Percentiles rank a stretch among this genome's conserved stretches.
Evolutionary conservation across 179 eudicot species (phyloP).

Genomic region (Silene coronaria): DNA sequence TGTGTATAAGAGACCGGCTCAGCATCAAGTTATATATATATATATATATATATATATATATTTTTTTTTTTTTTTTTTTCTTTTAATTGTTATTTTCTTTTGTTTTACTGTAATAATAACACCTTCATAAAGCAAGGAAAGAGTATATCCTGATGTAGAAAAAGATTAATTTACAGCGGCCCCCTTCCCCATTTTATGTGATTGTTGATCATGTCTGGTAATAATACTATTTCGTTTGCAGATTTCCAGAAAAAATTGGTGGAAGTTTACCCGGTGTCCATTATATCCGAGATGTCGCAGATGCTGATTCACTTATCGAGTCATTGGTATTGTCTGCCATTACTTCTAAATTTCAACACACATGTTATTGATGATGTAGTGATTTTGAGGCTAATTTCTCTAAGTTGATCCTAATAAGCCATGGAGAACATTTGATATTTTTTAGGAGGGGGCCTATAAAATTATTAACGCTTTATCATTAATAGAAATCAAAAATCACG

Average conservation of each 20-base stretch:
- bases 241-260: constrained; percentile 91
- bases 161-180: neutral
- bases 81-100: neutral
- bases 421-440: neutral
- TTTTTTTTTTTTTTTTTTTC: neutral
- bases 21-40: constrained; percentile 79
- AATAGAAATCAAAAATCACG: neutral
- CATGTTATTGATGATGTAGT: neutral
- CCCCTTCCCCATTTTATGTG: neutral
- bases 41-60: no score
- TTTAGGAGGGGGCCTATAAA: neutral
- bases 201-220: neutral
- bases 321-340: constrained; percentile 56
- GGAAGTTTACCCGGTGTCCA: constrained; percentile 94
- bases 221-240: constrained; percentile 27
- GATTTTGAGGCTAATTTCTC: neutral
- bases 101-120: neutral
- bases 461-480: neutral
- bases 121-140: neutral
- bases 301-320: constrained; percentile 76
- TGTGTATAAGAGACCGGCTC: no score
- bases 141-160: neutral
- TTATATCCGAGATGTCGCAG: constrained; percentile 92
- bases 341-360: neutral
- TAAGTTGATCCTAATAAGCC: neutral